Base-by-base conservation (phyloP, 2,329 filamentous ascomycete species). In the Didymella sp. region DNA sequence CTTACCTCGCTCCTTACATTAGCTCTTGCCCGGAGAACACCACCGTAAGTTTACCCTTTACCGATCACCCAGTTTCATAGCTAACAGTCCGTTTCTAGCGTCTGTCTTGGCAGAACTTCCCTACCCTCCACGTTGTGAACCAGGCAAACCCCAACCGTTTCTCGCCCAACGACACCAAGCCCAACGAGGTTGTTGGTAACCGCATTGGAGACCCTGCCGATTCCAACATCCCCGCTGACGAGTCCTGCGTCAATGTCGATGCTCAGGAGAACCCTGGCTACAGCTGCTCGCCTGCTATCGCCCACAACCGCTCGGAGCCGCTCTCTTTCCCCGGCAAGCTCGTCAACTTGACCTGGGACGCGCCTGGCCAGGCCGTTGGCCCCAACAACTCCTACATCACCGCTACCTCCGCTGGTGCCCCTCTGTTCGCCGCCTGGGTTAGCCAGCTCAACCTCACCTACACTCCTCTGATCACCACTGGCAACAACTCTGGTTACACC, bases 361-460 rank as follows among this genome's bases (percentile, higher is more conserved):
- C 72, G 0, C 88, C 90, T 0, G 90, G 90, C 0, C 76, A 84
- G 63, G 67, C 82, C 0, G 83, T 94, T 3, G 91, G 91, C 0
- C 91, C 91, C 0, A 94, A 96, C 76, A 92, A 91, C 78, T 90
- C 86, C 70, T 96, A 96, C 72, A 78, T 92, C 45, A 94, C 91
- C 0, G 74, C 80, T 0, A 81, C 82, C 0, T 63, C 69, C 17
- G 89, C 88, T 0, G 81, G 81, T 2, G 66, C 73, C 3, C 88
- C 91, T 0, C 76, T 79, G 55, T 96, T 84, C 63, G 90, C 91
- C 0, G 84, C 86, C 0, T 96, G 91, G 90, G 88, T 90, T 1
- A 84, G 82, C 0, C 91, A 95, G 79, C 79, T 95, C 30, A 82
- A 82, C 70, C 51, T 82, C 25, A 82, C 80, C 2, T 82, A 82